Base-by-base conservation (phyloP, 225 moss, liverwort and hornwort genomes). In the Neckera pumila region DNA sequence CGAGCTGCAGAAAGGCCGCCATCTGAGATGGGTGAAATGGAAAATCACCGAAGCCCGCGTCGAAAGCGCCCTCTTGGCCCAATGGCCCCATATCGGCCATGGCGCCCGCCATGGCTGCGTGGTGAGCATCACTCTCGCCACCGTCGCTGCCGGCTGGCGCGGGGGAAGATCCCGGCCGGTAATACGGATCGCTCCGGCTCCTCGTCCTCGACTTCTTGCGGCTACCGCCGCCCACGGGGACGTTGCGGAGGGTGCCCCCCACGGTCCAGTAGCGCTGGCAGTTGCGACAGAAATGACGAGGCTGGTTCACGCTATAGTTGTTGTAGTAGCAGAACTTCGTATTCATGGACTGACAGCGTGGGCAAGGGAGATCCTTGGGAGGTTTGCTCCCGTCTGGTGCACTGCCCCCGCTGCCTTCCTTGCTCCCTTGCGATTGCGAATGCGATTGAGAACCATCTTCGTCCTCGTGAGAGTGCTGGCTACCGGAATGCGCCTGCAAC, bases 201-300 rank as follows among this genome's bases (percentile, higher is more conserved):
- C 90, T 63, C 6, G 92, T 67, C 56, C 92, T 85, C 47, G 82
- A 38, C 70, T 91, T 93, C 89, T 92, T 93, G 16, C 93, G 90
- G n/a, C 89, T 92, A 14, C 93, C 90, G 7, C 93, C 93, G 4
- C 93, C 93, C 3, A 92, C 90, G 7, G 92, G 93, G 0, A 93
- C 93, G 86, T 93, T 93, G 20, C 93, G 92, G 10, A 93, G 85
- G 6, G 93, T 93, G 1, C 93, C 93, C 1, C 93, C 93, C 9
- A 92, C 93, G 49, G 93, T 93, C 93, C 93, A 93, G 90, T 93
- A 93, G 8, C 93, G 90, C 74, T 93, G 93, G 84, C 93, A 93
- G 83, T 93, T 92, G 76, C 92, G 86, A 86, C 93, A 93, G 88
- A 90, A 93, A 79, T 93, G 90, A 16, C 93, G 90, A 33, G 93